Evolutionary conservation across 768 basidiomycete species (phyloP).

Genomic region (Ephemerocybe angulata): DNA sequence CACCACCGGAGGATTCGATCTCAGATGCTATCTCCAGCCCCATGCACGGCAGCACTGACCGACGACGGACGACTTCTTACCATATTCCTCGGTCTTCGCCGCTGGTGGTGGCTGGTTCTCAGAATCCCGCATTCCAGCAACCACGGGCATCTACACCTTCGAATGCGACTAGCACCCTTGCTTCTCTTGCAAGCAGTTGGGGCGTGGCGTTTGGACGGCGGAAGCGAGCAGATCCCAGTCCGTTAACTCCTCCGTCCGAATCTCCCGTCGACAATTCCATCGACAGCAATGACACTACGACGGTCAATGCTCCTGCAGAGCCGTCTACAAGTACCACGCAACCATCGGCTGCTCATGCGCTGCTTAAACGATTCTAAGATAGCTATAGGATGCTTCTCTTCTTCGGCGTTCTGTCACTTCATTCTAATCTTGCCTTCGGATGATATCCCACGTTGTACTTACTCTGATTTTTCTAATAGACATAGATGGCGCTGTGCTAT

Average conservation of each 20-base stretch:
- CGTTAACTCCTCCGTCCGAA: slow-evolving; percentile 25
- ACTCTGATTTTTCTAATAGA: too few species aligned
- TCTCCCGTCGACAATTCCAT: slow-evolving; percentile 23
- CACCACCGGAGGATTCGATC: slow-evolving; percentile 59
- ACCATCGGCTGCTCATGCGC: slow-evolving; percentile 35
- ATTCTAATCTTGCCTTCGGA: neutral
- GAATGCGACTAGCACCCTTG: slow-evolving; percentile 50
- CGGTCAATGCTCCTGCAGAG: neutral
- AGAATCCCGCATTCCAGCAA: slow-evolving; percentile 24
- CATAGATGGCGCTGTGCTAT: too few species aligned
- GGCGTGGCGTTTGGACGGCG: slow-evolving; percentile 61
- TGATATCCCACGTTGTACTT: neutral
- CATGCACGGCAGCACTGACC: slow-evolving; percentile 26
- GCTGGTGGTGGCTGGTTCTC: slow-evolving; percentile 30
- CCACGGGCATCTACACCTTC: slow-evolving; percentile 25
- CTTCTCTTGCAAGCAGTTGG: slow-evolving; percentile 61
- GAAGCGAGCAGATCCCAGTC: slow-evolving; percentile 35
- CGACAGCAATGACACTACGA: too few species aligned
- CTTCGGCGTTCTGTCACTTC: slow-evolving; percentile 6
- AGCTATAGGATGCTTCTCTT: neutral
- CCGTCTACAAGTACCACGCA: slow-evolving; percentile 4
- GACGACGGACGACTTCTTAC: slow-evolving; percentile 60
- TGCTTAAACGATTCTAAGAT: slow-evolving; percentile 34
- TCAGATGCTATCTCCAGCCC: slow-evolving; percentile 57
- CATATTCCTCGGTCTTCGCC: slow-evolving; percentile 52